Evolutionary conservation across 2,329 filamentous ascomycete species (phyloP).

Genomic region (Calonectria henricotiae): DNA sequence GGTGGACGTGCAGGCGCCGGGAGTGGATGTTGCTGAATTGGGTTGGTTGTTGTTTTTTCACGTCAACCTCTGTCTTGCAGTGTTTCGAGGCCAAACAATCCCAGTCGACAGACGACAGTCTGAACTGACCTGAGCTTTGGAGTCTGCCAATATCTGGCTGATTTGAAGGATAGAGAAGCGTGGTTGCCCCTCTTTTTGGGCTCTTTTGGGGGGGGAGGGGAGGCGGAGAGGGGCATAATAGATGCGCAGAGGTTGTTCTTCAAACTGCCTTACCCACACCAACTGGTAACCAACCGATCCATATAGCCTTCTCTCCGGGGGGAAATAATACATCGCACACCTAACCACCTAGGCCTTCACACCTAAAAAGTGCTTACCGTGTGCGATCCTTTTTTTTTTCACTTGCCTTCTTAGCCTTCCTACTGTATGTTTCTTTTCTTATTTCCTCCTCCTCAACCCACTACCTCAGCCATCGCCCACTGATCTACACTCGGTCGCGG

Average conservation of each 20-base stretch:
- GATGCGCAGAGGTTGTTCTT: neutral
- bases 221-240: too few species aligned
- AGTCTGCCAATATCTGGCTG: neutral
- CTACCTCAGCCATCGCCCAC: slow-evolving; percentile 24
- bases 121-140: slow-evolving; percentile 26
- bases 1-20: slow-evolving; percentile 31
- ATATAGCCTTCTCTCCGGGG: neutral
- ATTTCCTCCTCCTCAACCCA: slow-evolving; percentile 21
- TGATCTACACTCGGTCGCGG: slow-evolving; percentile 41
- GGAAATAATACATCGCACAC: too few species aligned
- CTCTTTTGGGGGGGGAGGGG: neutral
- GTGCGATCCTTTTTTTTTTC: too few species aligned
- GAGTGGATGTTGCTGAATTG: neutral
- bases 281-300: slow-evolving; percentile 8
- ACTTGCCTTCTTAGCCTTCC: neutral
- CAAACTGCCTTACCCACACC: neutral
- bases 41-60: slow-evolving; percentile 15
- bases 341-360: too few species aligned
- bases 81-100: slow-evolving; percentile 27
- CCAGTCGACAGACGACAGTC: slow-evolving; percentile 10
- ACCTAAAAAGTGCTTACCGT: too few species aligned
- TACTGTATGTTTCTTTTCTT: slow-evolving; percentile 19
- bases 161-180: neutral
- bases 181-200: slow-evolving; percentile 5
- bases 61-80: slow-evolving; percentile 30